Evolutionary conservation across 257 asterid species (phyloP).

Genomic region (Salvia rosmarinus): DNA sequence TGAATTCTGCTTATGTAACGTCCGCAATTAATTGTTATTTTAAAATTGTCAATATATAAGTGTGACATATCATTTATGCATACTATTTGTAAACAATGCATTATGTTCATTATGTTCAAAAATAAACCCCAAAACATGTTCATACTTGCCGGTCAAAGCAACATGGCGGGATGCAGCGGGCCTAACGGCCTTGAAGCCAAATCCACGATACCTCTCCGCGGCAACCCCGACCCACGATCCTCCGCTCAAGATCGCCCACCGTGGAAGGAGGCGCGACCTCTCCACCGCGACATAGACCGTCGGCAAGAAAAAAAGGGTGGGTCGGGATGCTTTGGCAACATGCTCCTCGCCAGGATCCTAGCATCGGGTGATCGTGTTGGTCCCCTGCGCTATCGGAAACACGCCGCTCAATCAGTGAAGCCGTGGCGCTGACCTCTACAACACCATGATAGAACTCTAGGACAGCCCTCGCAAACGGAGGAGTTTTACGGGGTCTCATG

Average conservation of each 20-base stretch:
- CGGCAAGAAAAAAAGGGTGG: slow-evolving; percentile 71
- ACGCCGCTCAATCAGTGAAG: slow-evolving; percentile 58
- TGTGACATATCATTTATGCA: no score
- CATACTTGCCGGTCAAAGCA: slow-evolving; percentile 83
- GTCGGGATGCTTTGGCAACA: slow-evolving; percentile 83
- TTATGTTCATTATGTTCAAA: no score
- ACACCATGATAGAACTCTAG: slow-evolving; percentile 44
- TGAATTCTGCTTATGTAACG: no score
- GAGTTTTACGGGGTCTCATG: slow-evolving; percentile 46
- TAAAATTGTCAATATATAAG: no score
- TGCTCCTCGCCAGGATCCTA: slow-evolving; percentile 41
- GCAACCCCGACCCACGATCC: slow-evolving; percentile 43
- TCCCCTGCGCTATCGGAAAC: slow-evolving; percentile 78
- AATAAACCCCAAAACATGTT: slow-evolving; percentile 42
- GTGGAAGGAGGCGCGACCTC: slow-evolving; percentile 74
- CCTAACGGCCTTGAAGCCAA: slow-evolving; percentile 34
- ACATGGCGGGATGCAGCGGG: slow-evolving; percentile 87
- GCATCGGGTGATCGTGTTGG: slow-evolving; percentile 64
- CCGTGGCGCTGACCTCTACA: slow-evolving; percentile 47
- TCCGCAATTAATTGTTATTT: no score
- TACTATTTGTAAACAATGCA: no score
- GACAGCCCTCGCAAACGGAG: slow-evolving; percentile 48
- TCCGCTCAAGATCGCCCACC: slow-evolving; percentile 29
- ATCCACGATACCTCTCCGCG: slow-evolving; percentile 43
- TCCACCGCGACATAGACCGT: slow-evolving; percentile 62